Evolutionary conservation across 2,329 filamentous ascomycete species (phyloP), one percentile per base, ranked within the genome.

Genomic region (Coniochaeta ligniaria): DNA sequence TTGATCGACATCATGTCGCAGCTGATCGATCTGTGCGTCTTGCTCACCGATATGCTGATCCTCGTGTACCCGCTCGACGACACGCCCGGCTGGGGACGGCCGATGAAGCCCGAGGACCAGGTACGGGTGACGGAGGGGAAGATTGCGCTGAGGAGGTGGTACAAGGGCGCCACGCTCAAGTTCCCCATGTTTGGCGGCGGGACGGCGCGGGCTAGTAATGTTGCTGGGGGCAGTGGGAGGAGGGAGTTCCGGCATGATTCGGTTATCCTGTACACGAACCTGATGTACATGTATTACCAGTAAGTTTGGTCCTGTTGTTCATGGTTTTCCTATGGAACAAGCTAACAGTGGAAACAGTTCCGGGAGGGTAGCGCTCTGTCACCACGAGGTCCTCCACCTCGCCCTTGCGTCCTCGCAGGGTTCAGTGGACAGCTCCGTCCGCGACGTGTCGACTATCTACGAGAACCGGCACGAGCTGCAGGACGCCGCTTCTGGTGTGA

Each of bases 271-370:
- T 79, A 79, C 66, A 78, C 76, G 4, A 79, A 78, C 47, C 65
- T 81, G 63, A 77, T 80, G 66, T 80, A 78, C 62, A 80, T 82
- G 75, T 80, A 80, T 60, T 82, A 81, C 62, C 74, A 81, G 77
- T 82, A 70, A 65, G 78, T 69, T 69, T 17, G 26, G 16, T n/a
- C 9, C 47, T 5, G 47, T 28, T 22, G 22, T 2, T 17, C 7
- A 20, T 17, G 14, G 26, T 28, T 31, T 24, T 3, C 2, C 16
- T 3, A 17, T 3, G 47, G 24, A 52, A 17, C 12, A 28, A 17
- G 12, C 47, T 52, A 52, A 52, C 47, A 9, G 6, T 14, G 11
- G 16, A 28, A 36, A 52, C 61, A 80, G 77, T 62, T 74, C 77
- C 5, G 74, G 76, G 5, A 68, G 73, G 22, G 73, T 80, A 8